Percentiles rank a stretch among this genome's conserved stretches.
phyloP scores from a whole-genome alignment of 371 early-diverging fungal species.

The Mortierella polycephala region DNA sequence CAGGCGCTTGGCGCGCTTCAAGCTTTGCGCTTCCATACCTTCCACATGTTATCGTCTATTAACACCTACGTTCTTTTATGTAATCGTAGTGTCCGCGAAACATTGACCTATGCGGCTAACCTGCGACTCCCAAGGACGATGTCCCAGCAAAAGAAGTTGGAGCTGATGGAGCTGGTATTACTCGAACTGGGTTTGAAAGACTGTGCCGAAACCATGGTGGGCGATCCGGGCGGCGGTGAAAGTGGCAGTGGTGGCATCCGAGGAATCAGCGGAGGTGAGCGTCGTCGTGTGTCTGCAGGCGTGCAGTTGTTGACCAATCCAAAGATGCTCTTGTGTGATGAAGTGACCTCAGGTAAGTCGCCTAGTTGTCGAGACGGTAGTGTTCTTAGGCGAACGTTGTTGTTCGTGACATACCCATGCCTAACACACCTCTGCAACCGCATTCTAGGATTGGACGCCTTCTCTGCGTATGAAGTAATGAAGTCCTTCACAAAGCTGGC shows the following conservation, averaged over 20 bases:
- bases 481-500: constrained; percentile 50
- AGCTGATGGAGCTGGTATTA: constrained; percentile 42
- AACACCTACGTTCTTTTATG: neutral
- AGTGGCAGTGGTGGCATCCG: constrained; percentile 46
- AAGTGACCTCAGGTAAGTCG: constrained; percentile 48
- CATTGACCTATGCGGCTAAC: constrained; percentile 40
- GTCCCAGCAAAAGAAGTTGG: constrained; percentile 35
- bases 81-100: constrained; percentile 40
- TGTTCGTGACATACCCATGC: neutral
- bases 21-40: too few species aligned
- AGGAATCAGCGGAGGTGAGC: constrained; percentile 54
- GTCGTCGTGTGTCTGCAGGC: constrained; percentile 50
- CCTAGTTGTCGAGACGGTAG: neutral
- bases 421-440: too few species aligned
- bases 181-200: constrained; percentile 52
- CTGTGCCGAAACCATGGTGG: constrained; percentile 46
- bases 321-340: constrained; percentile 51
- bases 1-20: too few species aligned
- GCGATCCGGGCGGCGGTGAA: constrained; percentile 51
- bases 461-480: constrained; percentile 53
- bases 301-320: constrained; percentile 49
- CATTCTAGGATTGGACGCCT: constrained; percentile 40
- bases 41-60: neutral
- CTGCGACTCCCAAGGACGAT: constrained; percentile 37
- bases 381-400: neutral